These are phyloP conservation scores for Aspergillus pseudoviridinutans DNA, from an alignment of 2,329 filamentous ascomycete genomes.

Conservation along the genomic window DNA sequence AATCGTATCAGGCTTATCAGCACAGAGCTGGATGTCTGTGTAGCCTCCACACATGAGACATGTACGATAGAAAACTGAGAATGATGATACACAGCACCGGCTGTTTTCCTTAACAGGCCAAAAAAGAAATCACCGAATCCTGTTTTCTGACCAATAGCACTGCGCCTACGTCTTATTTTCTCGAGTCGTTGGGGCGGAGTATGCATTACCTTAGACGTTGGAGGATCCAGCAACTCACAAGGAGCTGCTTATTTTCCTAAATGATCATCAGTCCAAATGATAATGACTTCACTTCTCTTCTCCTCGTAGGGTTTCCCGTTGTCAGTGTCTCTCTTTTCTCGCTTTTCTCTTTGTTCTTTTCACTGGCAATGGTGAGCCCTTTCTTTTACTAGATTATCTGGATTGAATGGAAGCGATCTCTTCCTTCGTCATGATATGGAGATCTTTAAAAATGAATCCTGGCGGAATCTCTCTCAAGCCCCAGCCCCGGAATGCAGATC, in stretches of 20 bases:
- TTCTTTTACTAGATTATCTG: background rate
- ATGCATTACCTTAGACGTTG: background rate
- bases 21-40: background rate
- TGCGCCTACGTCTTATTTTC: background rate
- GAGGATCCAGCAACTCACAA: background rate
- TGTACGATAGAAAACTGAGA: background rate
- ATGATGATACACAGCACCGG: background rate
- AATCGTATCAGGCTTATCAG: background rate
- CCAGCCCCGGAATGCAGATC: background rate
- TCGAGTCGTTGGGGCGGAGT: background rate
- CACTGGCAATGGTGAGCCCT: background rate
- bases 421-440: background rate
- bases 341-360: background rate
- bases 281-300: background rate
- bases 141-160: background rate
- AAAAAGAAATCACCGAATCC: background rate
- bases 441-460: background rate
- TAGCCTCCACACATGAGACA: constrained; percentile 1
- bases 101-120: background rate
- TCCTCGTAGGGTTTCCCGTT: constrained; percentile 4
- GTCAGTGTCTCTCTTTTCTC: background rate
- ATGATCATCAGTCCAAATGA: background rate
- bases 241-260: background rate
- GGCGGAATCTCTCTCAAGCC: background rate
- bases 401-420: background rate